These are phyloP conservation scores for Ceratorhiza oryzae-sativae DNA, from an alignment of 1,284 basidiomycete species.

Conservation along the genomic window DNA sequence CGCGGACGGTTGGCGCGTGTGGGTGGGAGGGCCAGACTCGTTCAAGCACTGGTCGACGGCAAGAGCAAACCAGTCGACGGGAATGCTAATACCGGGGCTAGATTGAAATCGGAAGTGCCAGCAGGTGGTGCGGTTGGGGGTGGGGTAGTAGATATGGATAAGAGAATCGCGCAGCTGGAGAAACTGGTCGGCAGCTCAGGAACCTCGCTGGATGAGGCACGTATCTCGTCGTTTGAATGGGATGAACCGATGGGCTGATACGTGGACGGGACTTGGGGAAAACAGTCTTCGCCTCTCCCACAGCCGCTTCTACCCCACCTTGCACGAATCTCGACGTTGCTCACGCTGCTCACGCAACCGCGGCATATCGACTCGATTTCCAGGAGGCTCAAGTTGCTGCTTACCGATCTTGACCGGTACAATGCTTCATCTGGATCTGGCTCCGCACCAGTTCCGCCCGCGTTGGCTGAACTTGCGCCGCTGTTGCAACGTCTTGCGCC, in stretches of 20 bases:
- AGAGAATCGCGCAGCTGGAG: conserved; percentile 80
- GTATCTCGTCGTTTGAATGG: conserved; percentile 41
- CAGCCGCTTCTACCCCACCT: conserved; percentile 84
- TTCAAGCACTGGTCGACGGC: conserved; percentile 65
- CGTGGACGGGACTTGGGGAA: neutral
- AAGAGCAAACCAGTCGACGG: conserved; percentile 40
- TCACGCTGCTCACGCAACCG: conserved; percentile 91
- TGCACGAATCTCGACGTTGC: conserved; percentile 81
- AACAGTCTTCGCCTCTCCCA: conserved; percentile 64
- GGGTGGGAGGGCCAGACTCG: conserved; percentile 67
- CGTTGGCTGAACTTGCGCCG: conserved; percentile 67
- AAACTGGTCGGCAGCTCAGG: conserved; percentile 77
- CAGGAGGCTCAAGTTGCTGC: conserved; percentile 88
- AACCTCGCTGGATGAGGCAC: conserved; percentile 74
- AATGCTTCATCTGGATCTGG: conserved; percentile 45
- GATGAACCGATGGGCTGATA: conserved; percentile 11
- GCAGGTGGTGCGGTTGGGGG: neutral
- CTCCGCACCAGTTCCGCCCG: conserved; percentile 11
- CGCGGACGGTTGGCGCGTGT: conserved; percentile 71
- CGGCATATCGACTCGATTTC: conserved; percentile 97
- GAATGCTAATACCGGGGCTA: conserved; percentile 41
- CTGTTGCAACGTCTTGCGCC: conserved; percentile 85
- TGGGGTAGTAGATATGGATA: conserved; percentile 68
- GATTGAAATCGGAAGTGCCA: conserved; percentile 45
- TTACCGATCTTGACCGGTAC: conserved; percentile 90